Conservation (phyloP, 2,329 filamentous ascomycete genomes). For the Pochonia chlamydosporia region DNA sequence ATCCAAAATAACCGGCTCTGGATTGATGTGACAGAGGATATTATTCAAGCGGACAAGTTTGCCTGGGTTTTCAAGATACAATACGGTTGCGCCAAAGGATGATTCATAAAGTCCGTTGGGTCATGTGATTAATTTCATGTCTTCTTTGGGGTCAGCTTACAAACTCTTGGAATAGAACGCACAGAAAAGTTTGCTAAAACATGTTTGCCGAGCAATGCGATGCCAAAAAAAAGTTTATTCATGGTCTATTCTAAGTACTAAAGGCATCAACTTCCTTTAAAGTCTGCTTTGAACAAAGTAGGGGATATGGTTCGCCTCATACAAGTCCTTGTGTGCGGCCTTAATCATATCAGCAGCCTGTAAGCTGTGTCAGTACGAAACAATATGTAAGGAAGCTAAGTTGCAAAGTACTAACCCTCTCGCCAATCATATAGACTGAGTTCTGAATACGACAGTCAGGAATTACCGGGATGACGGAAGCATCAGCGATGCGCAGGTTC, state of each 20-base stretch:
- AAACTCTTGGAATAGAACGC: no score
- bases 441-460: slow-evolving; percentile 55
- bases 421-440: slow-evolving; percentile 53
- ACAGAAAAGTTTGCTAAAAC: no score
- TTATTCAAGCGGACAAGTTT: background rate
- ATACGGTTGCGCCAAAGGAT: background rate
- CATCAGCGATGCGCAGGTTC: slow-evolving; percentile 49
- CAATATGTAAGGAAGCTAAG: background rate
- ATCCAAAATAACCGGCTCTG: background rate
- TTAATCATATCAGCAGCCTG: slow-evolving; percentile 15
- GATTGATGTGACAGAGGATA: background rate
- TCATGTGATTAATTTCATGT: no score
- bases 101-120: no score
- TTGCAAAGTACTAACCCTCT: slow-evolving; percentile 32
- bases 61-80: background rate
- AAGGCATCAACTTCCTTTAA: no score
- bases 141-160: no score
- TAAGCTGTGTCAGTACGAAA: background rate
- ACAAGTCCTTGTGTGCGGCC: slow-evolving; percentile 12
- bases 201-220: no score
- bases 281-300: slow-evolving; percentile 3
- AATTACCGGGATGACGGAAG: slow-evolving; percentile 50
- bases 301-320: slow-evolving; percentile 3
- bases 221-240: no score
- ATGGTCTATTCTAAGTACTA: no score